These are phyloP conservation scores for Pleomassaria siparia DNA, from an alignment of 2,329 filamentous ascomycete genomes.

Conservation along the genomic window DNA sequence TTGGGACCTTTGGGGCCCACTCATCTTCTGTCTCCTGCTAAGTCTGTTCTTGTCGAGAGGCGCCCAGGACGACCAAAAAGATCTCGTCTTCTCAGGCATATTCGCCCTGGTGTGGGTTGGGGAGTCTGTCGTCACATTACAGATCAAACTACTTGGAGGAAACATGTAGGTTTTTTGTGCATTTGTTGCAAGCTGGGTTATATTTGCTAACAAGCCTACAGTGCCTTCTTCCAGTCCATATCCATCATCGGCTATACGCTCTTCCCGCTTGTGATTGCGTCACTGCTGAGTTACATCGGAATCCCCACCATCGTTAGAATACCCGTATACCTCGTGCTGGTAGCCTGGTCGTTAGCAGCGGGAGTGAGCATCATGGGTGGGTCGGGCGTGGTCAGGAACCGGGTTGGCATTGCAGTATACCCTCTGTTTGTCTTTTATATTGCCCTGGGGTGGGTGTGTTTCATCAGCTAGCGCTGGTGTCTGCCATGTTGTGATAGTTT, in stretches of 20 bases:
- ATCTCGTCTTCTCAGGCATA: conserved; percentile 89
- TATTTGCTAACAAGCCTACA: conserved; percentile 49
- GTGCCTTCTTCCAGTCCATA: conserved; percentile 95
- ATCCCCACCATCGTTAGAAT: conserved; percentile 81
- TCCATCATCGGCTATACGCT: conserved; percentile 98
- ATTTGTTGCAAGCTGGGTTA: background rate
- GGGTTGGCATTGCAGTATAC: conserved; percentile 91
- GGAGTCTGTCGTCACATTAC: conserved; percentile 93
- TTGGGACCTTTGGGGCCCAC: conserved; percentile 97
- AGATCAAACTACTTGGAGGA: conserved; percentile 94
- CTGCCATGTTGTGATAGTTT: conserved; percentile 9
- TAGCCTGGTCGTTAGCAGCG: conserved; percentile 91
- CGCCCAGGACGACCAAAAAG: conserved; percentile 77
- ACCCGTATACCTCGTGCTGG: conserved; percentile 84
- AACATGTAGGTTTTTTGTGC: conserved; percentile 80
- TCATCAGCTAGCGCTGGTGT: conserved; percentile 71
- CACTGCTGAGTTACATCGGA: conserved; percentile 80
- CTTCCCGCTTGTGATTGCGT: conserved; percentile 92
- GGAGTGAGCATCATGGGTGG: conserved; percentile 95
- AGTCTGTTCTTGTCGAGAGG: conserved; percentile 85
- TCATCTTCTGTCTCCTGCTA: conserved; percentile 89
- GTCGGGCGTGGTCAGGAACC: conserved; percentile 92
- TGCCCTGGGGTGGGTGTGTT: conserved; percentile 89
- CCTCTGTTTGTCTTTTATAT: conserved; percentile 95
- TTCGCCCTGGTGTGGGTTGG: conserved; percentile 98